These are phyloP conservation scores for Cornus suecica DNA, from an alignment of 148 eudicot genomes.

Conservation along the genomic window DNA sequence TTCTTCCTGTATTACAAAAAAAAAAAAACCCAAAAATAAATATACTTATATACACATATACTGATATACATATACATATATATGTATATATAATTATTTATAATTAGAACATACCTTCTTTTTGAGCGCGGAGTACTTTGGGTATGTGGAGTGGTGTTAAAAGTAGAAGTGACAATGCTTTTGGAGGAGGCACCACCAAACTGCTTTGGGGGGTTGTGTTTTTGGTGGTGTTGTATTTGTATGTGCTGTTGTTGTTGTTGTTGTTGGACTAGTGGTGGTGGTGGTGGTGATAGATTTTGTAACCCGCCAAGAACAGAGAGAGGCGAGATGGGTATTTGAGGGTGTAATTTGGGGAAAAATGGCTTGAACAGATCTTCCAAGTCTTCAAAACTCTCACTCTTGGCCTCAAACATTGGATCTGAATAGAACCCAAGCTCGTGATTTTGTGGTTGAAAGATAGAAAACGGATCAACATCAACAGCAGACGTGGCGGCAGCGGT, in stretches of 20 bases:
- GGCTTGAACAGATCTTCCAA: conserved; percentile 47
- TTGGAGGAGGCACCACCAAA: conserved; percentile 11
- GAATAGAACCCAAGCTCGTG: conserved; percentile 14
- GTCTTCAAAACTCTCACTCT: conserved; percentile 21
- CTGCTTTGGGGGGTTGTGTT: conserved; percentile 14
- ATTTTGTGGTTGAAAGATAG: conserved; percentile 13
- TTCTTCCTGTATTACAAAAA: conserved; percentile 75
- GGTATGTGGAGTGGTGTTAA: conserved; percentile 3
- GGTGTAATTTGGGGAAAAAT: conserved; percentile 20
- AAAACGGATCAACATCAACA: conserved; percentile 4
- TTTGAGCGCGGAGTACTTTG: conserved; percentile 46
- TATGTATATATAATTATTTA: too few relatives aligned
- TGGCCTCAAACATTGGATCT: conserved; percentile 33
- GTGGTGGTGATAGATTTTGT: conserved; percentile 24
- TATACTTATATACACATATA: background rate
- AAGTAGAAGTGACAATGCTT: background rate
- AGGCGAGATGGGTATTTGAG: conserved; percentile 28
- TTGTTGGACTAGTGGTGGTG: conserved; percentile 4
- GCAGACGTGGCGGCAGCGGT: conserved; percentile 12
- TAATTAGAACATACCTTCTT: conserved; percentile 61
- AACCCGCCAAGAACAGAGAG: conserved; percentile 39
- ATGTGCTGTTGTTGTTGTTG: too few relatives aligned
- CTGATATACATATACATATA: too few relatives aligned
- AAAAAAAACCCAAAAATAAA: background rate
- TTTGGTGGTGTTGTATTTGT: background rate